These are phyloP conservation scores for Tremella mesenterica DNA, from an alignment of 768 basidiomycete species.

Conservation along the genomic window DNA sequence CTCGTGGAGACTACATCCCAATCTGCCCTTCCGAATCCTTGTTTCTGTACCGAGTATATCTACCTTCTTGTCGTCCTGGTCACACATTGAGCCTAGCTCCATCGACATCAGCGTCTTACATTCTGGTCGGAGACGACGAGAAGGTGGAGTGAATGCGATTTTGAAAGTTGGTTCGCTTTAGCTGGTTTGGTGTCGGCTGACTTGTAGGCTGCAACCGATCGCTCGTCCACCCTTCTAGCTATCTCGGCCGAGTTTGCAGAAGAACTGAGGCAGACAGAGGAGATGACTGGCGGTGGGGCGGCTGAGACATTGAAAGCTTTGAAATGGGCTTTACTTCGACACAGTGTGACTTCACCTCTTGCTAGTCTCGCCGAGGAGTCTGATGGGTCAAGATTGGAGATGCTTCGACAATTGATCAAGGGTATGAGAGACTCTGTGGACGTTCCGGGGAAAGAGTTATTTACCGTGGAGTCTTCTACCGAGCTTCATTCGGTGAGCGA, in stretches of 20 bases:
- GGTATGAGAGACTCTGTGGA: neutral
- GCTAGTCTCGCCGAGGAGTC: constrained; percentile 2
- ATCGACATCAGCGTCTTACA: constrained; percentile 24
- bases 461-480: constrained; percentile 4
- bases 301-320: constrained; percentile 18
- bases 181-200: neutral
- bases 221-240: constrained; percentile 2
- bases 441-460: constrained; percentile 10
- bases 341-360: constrained; percentile 21
- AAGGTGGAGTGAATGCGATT: constrained; percentile 5
- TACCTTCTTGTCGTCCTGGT: constrained; percentile 19
- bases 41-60: constrained; percentile 29
- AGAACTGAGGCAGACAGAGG: constrained; percentile 18
- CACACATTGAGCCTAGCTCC: constrained; percentile 22
- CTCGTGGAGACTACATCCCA: constrained; percentile 15
- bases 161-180: constrained; percentile 6
- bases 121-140: constrained; percentile 1
- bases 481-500: constrained; percentile 8
- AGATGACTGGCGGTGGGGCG: constrained; percentile 20
- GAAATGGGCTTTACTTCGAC: constrained; percentile 27
- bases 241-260: constrained; percentile 18
- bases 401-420: constrained; percentile 4
- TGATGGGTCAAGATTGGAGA: neutral
- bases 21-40: constrained; percentile 21
- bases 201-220: constrained; percentile 6